Conservation (phyloP, 805 yeast genomes). For the Cyberlindnera xishuangbannaensis region DNA sequence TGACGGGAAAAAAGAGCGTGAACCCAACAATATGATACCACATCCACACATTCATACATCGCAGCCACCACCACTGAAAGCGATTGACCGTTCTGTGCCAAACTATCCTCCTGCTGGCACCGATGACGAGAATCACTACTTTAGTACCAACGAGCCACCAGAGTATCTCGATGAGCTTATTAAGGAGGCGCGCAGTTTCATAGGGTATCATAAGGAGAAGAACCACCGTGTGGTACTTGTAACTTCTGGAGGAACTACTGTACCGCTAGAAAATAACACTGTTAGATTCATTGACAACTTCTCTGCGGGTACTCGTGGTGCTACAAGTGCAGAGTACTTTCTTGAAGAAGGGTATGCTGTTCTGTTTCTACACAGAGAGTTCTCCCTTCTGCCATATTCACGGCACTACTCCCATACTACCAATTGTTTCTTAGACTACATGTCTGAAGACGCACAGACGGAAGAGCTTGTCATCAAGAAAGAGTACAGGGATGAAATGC, state of each 20-base stretch:
- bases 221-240: slow-evolving; percentile 64
- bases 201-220: slow-evolving; percentile 42
- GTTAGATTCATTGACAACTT: slow-evolving; percentile 96
- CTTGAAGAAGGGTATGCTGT: slow-evolving; percentile 86
- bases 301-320: slow-evolving; percentile 97
- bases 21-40: background rate
- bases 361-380: slow-evolving; percentile 87
- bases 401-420: slow-evolving; percentile 83
- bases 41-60: slow-evolving; percentile 47
- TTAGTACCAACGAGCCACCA: slow-evolving; percentile 69
- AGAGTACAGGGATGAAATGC: slow-evolving; percentile 56
- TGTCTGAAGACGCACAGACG: slow-evolving; percentile 41
- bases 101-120: slow-evolving; percentile 71
- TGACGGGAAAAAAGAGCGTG: background rate
- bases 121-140: slow-evolving; percentile 71
- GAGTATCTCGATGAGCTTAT: slow-evolving; percentile 60
- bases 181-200: slow-evolving; percentile 52
- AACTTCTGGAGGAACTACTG: slow-evolving; percentile 97
- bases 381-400: slow-evolving; percentile 87
- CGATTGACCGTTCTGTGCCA: slow-evolving; percentile 74
- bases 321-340: slow-evolving; percentile 90
- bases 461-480: slow-evolving; percentile 58
- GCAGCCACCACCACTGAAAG: slow-evolving; percentile 60
- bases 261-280: slow-evolving; percentile 93
- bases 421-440: slow-evolving; percentile 78